Conservation (phyloP, 805 yeast genomes). For the Wickerhamiella azymoides region DNA sequence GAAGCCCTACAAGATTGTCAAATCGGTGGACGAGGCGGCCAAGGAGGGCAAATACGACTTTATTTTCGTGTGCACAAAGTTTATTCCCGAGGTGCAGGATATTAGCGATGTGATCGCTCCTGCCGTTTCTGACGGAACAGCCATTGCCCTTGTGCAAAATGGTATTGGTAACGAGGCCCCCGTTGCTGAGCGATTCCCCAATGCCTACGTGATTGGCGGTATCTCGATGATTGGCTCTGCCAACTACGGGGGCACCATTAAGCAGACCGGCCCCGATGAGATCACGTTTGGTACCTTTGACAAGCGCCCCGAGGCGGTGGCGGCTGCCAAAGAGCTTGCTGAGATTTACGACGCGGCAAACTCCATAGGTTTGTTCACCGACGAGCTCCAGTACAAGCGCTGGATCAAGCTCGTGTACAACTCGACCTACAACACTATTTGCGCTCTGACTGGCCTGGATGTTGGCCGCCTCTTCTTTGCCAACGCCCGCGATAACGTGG, state of each 20-base stretch:
- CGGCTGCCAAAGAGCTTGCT: slow-evolving; percentile 33
- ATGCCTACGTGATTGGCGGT: slow-evolving; percentile 42
- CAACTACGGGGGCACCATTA: slow-evolving; percentile 35
- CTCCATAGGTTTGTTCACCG: slow-evolving; percentile 30
- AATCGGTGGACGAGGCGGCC: slow-evolving; percentile 34
- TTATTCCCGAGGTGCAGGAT: slow-evolving; percentile 46
- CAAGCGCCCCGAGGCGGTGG: slow-evolving; percentile 24
- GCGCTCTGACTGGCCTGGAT: slow-evolving; percentile 46
- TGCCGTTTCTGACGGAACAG: slow-evolving; percentile 35
- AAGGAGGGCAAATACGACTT: slow-evolving; percentile 36
- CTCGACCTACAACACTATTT: slow-evolving; percentile 48
- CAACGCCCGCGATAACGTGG: slow-evolving; percentile 31
- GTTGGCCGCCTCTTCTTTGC: slow-evolving; percentile 38
- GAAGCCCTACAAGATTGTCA: slow-evolving; percentile 33
- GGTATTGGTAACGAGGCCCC: slow-evolving; percentile 53
- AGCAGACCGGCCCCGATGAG: slow-evolving; percentile 39
- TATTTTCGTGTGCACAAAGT: slow-evolving; percentile 48
- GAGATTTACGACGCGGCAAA: slow-evolving; percentile 32
- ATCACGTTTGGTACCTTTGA: slow-evolving; percentile 41
- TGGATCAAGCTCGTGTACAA: slow-evolving; percentile 61
- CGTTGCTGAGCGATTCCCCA: slow-evolving; percentile 37
- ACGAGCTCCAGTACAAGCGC: slow-evolving; percentile 38
- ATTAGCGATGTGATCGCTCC: slow-evolving; percentile 39
- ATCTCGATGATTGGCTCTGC: slow-evolving; percentile 51
- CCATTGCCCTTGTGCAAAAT: slow-evolving; percentile 48